phyloP scores from a whole-genome alignment of 306 rosid genomes.

The Potentilla sterilis region DNA sequence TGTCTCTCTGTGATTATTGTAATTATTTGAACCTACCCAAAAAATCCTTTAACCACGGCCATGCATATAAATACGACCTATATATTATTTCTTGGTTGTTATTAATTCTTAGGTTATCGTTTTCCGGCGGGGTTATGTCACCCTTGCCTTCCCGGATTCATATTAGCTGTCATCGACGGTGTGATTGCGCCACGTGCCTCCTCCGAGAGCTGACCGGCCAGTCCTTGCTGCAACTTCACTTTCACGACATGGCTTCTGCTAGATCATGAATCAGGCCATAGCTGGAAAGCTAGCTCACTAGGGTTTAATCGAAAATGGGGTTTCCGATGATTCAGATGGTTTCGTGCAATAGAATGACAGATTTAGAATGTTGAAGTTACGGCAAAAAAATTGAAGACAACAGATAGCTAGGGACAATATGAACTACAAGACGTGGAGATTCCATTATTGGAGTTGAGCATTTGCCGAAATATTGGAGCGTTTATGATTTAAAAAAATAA shows the following conservation, averaged over 20 bases:
- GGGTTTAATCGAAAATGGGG: not conserved
- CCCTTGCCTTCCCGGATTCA: constrained; percentile 40
- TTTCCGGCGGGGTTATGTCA: constrained; percentile 50
- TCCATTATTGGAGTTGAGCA: constrained; percentile 52
- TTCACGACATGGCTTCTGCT: constrained; percentile 33
- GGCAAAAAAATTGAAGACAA: not conserved
- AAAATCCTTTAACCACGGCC: not conserved
- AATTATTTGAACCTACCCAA: not conserved
- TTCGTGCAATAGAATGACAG: not conserved
- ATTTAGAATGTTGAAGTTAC: not conserved
- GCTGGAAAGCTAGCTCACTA: not conserved
- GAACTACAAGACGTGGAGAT: not conserved
- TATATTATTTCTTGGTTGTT: not conserved
- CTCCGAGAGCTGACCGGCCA: not conserved
- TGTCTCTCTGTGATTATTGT: not conserved
- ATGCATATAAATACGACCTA: not conserved
- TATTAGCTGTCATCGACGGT: constrained; percentile 52
- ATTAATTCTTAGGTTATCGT: constrained; percentile 22
- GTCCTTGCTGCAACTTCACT: constrained; percentile 28
- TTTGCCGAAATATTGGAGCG: constrained; percentile 35
- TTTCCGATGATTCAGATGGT: not conserved
- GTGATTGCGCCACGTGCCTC: constrained; percentile 51
- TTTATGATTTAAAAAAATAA: constrained; percentile 19
- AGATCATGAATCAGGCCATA: not conserved
- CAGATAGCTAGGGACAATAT: not conserved